Evolutionary conservation across 805 yeast genomes (phyloP).

Genomic region (Cyberlindnera nakhonratchasimensis): DNA sequence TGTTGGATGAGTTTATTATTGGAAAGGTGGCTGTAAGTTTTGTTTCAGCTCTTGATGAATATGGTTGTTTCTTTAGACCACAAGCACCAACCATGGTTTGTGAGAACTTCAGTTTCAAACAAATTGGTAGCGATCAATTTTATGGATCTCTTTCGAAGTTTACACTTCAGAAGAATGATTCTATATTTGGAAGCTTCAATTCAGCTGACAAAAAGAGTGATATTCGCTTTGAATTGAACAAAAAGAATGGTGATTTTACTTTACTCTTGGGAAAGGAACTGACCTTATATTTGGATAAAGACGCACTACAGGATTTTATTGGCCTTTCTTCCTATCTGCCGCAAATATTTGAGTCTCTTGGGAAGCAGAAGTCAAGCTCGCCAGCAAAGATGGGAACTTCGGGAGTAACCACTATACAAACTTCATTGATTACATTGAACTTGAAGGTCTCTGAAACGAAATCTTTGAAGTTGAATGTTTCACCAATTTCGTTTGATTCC

Average conservation of each 20-base stretch:
- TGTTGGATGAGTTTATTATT: slow-evolving; percentile 40
- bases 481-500: slow-evolving; percentile 45
- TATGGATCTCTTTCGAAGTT: slow-evolving; percentile 47
- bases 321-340: slow-evolving; percentile 29
- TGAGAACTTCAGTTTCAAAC: slow-evolving; percentile 38
- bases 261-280: slow-evolving; percentile 44
- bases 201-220: slow-evolving; percentile 41
- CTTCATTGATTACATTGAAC: slow-evolving; percentile 18
- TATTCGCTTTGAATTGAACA: slow-evolving; percentile 47
- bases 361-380: slow-evolving; percentile 11
- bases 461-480: slow-evolving; percentile 29
- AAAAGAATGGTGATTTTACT: slow-evolving; percentile 35
- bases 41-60: slow-evolving; percentile 40
- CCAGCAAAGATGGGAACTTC: slow-evolving; percentile 4
- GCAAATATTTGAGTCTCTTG: slow-evolving; percentile 26
- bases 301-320: slow-evolving; percentile 28
- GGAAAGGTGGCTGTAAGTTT: slow-evolving; percentile 38
- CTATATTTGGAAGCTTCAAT: slow-evolving; percentile 28
- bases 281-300: slow-evolving; percentile 10
- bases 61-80: slow-evolving; percentile 42
- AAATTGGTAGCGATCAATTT: slow-evolving; percentile 38
- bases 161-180: slow-evolving; percentile 26
- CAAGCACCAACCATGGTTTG: slow-evolving; percentile 29
- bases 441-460: slow-evolving; percentile 8
- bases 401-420: slow-evolving; percentile 17